Evolutionary conservation across 805 yeast species (phyloP).

Genomic region (Zygosaccharomyces bisporus): DNA sequence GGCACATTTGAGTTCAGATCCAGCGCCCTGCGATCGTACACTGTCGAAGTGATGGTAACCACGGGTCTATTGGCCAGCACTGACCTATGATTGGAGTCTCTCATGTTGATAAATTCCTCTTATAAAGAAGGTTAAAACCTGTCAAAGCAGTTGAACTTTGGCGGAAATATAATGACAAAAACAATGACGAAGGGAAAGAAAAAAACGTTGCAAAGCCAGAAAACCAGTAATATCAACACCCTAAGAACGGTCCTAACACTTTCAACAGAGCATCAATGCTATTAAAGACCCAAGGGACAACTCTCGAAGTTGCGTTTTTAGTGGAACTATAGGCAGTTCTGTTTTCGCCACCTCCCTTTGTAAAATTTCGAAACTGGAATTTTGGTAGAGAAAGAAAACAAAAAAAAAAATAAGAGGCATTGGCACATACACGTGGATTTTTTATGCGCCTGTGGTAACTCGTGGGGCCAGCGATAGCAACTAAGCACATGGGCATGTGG

Average conservation of each 20-base stretch:
- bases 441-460: too few species aligned
- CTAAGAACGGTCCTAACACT: background rate
- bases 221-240: background rate
- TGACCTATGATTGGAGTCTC: slow-evolving; percentile 84
- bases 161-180: background rate
- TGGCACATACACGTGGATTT: too few species aligned
- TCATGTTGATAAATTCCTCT: slow-evolving; percentile 46
- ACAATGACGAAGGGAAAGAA: background rate
- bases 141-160: background rate
- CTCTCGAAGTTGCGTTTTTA: background rate
- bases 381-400: background rate
- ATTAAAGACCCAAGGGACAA: background rate
- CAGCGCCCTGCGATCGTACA: slow-evolving; percentile 88
- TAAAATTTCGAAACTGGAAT: background rate
- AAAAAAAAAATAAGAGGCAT: background rate
- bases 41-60: slow-evolving; percentile 81
- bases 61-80: slow-evolving; percentile 82
- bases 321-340: background rate
- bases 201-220: background rate
- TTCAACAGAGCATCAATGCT: background rate
- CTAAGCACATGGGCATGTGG: slow-evolving; percentile 83
- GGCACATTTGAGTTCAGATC: slow-evolving; percentile 90
- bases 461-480: too few species aligned
- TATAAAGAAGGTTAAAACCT: background rate
- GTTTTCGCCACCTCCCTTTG: slow-evolving; percentile 8